Percentiles rank a stretch among this genome's conserved stretches.
These are phyloP conservation scores for Hibiscus syriacus DNA, from an alignment of 345 rosid genomes.

Conservation along the genomic window DNA sequence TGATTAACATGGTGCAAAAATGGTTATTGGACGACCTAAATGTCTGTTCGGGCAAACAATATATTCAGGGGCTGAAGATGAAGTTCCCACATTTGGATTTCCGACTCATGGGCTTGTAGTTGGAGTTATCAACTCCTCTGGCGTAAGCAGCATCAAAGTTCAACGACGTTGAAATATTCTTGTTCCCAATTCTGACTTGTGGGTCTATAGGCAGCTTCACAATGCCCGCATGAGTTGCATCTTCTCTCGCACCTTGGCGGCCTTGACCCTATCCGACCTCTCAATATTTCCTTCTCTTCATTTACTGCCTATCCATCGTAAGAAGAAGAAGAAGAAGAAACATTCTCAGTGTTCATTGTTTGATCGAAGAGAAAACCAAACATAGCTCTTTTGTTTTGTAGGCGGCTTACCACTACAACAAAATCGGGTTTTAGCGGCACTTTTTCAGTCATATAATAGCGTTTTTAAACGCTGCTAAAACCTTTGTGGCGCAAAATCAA, in stretches of 20 bases:
- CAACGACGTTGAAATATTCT: constrained; percentile 17
- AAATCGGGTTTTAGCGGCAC: too few relatives aligned
- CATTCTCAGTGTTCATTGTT: background rate
- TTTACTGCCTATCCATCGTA: constrained; percentile 12
- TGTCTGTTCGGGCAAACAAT: background rate
- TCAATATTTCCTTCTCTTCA: constrained; percentile 34
- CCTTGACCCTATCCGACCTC: constrained; percentile 70
- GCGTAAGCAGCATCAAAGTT: constrained; percentile 24
- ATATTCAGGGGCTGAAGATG: constrained; percentile 64
- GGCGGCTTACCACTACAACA: too few relatives aligned
- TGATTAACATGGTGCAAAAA: constrained; percentile 2
- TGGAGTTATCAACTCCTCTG: constrained; percentile 55
- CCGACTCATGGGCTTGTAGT: constrained; percentile 91
- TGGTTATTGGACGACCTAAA: background rate
- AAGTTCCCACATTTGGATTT: constrained; percentile 89
- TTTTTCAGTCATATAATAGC: too few relatives aligned
- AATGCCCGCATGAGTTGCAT: constrained; percentile 69
- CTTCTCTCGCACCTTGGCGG: constrained; percentile 86
- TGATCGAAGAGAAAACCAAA: too few relatives aligned
- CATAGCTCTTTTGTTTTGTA: too few relatives aligned
- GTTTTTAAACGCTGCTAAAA: too few relatives aligned
- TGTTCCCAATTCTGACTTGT: constrained; percentile 25
- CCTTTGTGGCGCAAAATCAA: too few relatives aligned
- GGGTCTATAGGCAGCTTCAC: constrained; percentile 89
- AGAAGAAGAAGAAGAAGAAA: too few relatives aligned